A percentile compares a stretch with the other conserved stretches of the same genome.
phyloP scores from a whole-genome alignment of 1,139 yeast genomes.

The Zygosaccharomyces sapae region DNA sequence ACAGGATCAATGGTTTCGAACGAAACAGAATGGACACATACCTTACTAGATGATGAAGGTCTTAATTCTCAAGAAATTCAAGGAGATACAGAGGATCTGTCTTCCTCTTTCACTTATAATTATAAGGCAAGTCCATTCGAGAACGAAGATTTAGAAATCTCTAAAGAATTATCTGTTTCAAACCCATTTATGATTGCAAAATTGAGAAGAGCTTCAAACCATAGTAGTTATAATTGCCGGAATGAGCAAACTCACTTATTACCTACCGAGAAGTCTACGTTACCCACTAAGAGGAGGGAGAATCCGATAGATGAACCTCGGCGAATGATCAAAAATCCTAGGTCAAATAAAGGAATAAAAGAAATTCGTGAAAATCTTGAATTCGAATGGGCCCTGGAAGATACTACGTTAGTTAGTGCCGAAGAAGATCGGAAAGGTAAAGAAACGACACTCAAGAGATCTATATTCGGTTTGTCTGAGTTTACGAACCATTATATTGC shows the following conservation, averaged over 20 bases:
- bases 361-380: not conserved
- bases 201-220: conserved; percentile 13
- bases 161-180: conserved; percentile 26
- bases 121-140: conserved; percentile 6
- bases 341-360: not conserved
- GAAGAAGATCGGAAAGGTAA: not conserved
- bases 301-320: not conserved
- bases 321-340: not conserved
- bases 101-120: conserved; percentile 25
- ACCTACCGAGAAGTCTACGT: too few relatives aligned
- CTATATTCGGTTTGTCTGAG: conserved; percentile 17
- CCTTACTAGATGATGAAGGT: conserved; percentile 8
- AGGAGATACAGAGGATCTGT: conserved; percentile 14
- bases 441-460: conserved; percentile 3
- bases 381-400: not conserved
- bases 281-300: not conserved
- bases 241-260: too few relatives aligned
- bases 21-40: conserved; percentile 19
- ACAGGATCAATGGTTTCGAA: conserved; percentile 13
- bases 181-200: conserved; percentile 35
- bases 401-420: conserved; percentile 6
- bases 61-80: not conserved
- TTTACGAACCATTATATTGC: conserved; percentile 16
- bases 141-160: conserved; percentile 27
- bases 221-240: not conserved